Evolutionary conservation across 768 basidiomycete genomes (phyloP), one percentile per base, ranked within the genome.

Genomic region (Phaeotremella skinneri): DNA sequence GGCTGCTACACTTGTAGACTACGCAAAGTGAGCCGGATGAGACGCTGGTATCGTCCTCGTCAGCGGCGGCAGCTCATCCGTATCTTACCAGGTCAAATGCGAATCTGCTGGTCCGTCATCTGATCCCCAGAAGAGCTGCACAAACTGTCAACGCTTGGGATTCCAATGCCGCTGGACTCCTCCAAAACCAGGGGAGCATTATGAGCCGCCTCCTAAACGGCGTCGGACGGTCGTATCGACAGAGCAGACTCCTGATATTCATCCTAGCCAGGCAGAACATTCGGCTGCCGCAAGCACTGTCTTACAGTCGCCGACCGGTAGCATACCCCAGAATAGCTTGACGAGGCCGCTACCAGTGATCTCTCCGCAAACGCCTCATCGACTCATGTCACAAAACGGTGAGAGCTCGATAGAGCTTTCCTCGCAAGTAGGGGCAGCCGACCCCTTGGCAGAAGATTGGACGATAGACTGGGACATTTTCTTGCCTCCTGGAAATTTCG

Each of bases 41-140:
- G n/a, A n/a, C n/a, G n/a, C n/a, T n/a, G n/a, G n/a, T n/a, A n/a
- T n/a, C n/a, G n/a, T n/a, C n/a, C n/a, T n/a, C n/a, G n/a, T n/a
- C n/a, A n/a, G n/a, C n/a, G n/a, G n/a, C n/a, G n/a, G n/a, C n/a
- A n/a, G n/a, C n/a, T n/a, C n/a, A n/a, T n/a, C n/a, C n/a, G n/a
- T n/a, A n/a, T 45, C 23, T 37, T 17, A 37, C 7, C 34, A 45
- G 43, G 43, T 45, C 11, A 45, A 45, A 45, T 45, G 43, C 21
- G 43, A 45, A 20, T 13, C 21, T 6, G 34, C 34, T 17, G 34
- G 34, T 7, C 21, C 43, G 20, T 45, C 43, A 45, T 23, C 11
- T 11, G 43, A 45, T 14, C 23, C 43, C 6, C 9, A 7, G 21
- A 13, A 7, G 13, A 13, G 13, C 11, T 45, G 43, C 23, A 13